phyloP scores from a whole-genome alignment of 352 stramenopile species.

The Pythium rishiriense region DNA sequence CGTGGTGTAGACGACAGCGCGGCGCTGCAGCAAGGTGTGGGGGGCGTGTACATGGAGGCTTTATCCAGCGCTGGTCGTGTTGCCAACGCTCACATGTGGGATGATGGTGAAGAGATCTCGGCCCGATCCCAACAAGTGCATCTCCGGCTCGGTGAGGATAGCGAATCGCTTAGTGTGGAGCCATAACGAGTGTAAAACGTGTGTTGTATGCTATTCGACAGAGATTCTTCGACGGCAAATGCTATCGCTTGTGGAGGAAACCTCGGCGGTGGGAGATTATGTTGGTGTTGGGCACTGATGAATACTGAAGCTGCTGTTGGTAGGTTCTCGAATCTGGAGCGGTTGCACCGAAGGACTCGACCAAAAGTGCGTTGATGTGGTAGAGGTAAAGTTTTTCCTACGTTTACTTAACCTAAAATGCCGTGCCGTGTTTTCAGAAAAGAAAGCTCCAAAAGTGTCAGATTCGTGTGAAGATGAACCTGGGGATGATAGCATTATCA shows the following conservation, averaged over 20 bases:
- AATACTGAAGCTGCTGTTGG: not conserved
- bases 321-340: slow-evolving; percentile 8
- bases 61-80: slow-evolving; percentile 4
- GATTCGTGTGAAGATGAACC: not conserved
- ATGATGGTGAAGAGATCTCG: slow-evolving; percentile 25
- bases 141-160: slow-evolving; percentile 28
- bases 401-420: too few species aligned
- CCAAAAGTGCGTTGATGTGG: not conserved
- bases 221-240: slow-evolving; percentile 31
- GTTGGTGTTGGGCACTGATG: not conserved
- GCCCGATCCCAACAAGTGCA: slow-evolving; percentile 34
- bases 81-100: not conserved
- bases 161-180: not conserved
- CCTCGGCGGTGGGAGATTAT: slow-evolving; percentile 13
- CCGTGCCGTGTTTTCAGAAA: not conserved
- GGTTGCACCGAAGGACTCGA: not conserved
- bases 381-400: too few species aligned
- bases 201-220: not conserved
- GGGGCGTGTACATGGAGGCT: not conserved
- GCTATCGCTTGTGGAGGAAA: slow-evolving; percentile 27
- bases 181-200: not conserved
- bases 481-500: not conserved
- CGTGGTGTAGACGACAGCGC: not conserved
- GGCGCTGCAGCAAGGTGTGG: slow-evolving; percentile 18
- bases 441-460: not conserved